These are phyloP conservation scores for Chytriomyces sp. DNA, from an alignment of 192 early-diverging fungal genomes.

Conservation along the genomic window DNA sequence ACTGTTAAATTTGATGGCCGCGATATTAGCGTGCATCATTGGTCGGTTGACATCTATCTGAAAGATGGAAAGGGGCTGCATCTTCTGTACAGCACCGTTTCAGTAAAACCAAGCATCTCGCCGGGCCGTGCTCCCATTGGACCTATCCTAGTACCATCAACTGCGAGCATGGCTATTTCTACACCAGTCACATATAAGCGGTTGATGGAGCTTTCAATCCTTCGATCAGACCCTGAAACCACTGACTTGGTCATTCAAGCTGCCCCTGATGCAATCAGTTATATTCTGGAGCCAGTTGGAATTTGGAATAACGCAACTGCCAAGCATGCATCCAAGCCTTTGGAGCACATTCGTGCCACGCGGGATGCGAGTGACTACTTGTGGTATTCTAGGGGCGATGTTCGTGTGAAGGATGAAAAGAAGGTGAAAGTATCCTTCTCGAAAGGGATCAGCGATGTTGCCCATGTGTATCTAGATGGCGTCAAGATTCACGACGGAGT, in stretches of 20 bases:
- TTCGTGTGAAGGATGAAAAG: background rate
- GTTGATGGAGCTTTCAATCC: background rate
- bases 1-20: slow-evolving; percentile 12
- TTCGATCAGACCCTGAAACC: slow-evolving; percentile 1
- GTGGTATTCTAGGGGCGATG: slow-evolving; percentile 39
- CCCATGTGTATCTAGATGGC: slow-evolving; percentile 35
- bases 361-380: slow-evolving; percentile 48
- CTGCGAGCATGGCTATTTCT: background rate
- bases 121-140: background rate
- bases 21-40: slow-evolving; percentile 19
- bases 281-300: slow-evolving; percentile 24
- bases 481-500: background rate
- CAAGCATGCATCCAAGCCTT: slow-evolving; percentile 7
- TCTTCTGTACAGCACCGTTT: slow-evolving; percentile 27
- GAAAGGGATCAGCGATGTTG: slow-evolving; percentile 23
- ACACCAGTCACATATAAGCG: background rate
- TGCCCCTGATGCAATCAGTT: background rate
- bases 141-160: background rate
- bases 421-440: background rate
- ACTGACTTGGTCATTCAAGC: slow-evolving; percentile 19
- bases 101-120: slow-evolving; percentile 6
- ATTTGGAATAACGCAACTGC: slow-evolving; percentile 28
- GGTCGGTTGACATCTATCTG: slow-evolving; percentile 32
- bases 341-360: slow-evolving; percentile 42
- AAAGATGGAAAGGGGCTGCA: background rate